Conservation (phyloP, 768 basidiomycete genomes). For the Erythrobasidium yunnanense region DNA sequence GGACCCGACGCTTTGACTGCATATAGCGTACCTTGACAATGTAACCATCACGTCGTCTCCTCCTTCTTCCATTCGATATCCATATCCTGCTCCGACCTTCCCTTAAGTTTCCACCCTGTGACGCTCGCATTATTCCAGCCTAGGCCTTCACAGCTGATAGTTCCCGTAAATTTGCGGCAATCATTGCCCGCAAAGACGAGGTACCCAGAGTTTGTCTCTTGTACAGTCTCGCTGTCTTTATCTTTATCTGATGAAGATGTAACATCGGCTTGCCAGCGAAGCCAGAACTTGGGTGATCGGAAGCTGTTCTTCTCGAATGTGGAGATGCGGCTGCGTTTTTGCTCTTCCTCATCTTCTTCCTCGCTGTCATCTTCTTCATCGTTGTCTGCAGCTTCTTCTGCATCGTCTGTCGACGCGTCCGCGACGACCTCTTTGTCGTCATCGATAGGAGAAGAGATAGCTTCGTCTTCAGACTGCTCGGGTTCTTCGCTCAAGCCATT, state of each 20-base stretch:
- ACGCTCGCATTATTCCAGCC: not conserved
- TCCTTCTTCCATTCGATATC: not conserved
- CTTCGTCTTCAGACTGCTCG: not conserved
- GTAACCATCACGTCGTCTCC: too few species aligned
- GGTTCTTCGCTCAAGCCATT: not conserved
- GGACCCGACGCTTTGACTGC: too few species aligned
- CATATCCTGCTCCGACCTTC: not conserved
- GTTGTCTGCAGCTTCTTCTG: not conserved
- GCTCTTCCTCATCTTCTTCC: not conserved
- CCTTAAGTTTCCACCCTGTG: not conserved
- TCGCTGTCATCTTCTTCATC: not conserved
- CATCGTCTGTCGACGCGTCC: not conserved
- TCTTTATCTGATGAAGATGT: too few species aligned
- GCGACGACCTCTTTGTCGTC: not conserved
- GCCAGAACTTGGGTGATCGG: constrained; percentile 11
- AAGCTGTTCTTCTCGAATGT: constrained; percentile 5
- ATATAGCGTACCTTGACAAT: too few species aligned
- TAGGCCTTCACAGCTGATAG: not conserved
- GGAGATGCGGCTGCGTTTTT: not conserved
- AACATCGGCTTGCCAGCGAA: not conserved
- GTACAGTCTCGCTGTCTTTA: too few species aligned
- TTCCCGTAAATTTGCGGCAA: not conserved
- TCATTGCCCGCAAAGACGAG: not conserved
- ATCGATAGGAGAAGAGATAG: not conserved
- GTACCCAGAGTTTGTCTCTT: not conserved